Evolutionary conservation across 257 asterid species (phyloP).

Genomic region (Solanum megistacrolobum): DNA sequence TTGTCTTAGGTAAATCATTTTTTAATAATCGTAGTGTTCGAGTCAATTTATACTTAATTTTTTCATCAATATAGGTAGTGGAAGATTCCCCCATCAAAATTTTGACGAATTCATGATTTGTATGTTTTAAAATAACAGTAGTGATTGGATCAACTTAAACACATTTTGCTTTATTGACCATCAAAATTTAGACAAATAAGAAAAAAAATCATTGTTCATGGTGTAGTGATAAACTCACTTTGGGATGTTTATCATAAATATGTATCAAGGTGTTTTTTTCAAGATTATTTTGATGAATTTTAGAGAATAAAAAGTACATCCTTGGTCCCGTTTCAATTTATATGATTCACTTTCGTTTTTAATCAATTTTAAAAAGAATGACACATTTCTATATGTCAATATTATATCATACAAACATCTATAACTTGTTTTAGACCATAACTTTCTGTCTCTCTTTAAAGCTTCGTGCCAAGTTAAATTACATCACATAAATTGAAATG

Average conservation of each 20-base stretch:
- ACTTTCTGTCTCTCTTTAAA: too few species aligned
- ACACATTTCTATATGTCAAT: too few species aligned
- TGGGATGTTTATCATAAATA: not conserved
- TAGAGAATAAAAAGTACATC: not conserved
- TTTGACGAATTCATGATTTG: not conserved
- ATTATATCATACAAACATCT: not conserved
- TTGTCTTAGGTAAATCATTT: constrained; percentile 52
- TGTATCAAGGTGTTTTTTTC: not conserved
- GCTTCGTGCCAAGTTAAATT: not conserved
- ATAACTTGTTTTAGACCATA: not conserved
- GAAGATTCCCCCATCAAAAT: not conserved
- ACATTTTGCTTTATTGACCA: not conserved
- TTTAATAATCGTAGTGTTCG: not conserved
- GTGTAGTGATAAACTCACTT: not conserved
- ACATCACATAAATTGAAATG: too few species aligned
- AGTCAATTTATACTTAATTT: not conserved
- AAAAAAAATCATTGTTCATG: not conserved
- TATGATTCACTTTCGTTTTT: too few species aligned
- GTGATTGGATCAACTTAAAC: not conserved
- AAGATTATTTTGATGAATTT: not conserved
- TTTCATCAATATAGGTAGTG: not conserved
- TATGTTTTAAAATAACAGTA: not conserved
- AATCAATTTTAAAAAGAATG: not conserved
- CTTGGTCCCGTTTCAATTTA: not conserved
- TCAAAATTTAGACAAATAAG: not conserved